Evolutionary conservation across 139 green algal genomes (phyloP), one percentile per base, ranked within the genome.

Genomic region (Chlorella sp.): DNA sequence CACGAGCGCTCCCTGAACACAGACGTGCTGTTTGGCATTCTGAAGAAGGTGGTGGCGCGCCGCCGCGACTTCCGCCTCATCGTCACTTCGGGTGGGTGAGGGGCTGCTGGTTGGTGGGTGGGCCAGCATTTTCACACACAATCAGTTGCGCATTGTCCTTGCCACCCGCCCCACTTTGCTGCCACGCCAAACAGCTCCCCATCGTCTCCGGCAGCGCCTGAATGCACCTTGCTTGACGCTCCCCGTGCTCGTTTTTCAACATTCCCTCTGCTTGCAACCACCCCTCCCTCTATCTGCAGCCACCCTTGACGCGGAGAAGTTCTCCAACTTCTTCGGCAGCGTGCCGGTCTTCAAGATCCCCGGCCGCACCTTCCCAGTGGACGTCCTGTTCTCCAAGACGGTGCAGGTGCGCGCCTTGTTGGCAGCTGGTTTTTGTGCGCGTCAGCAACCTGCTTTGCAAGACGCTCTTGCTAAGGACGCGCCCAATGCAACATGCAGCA

Each of bases 1-100:
- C 96, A 99, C 84, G 96, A 99, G 92, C 90, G 96, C n/a, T 95
- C 91, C 23, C 92, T 99, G n/a, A 93, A 96, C 86, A 96, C 95
- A 16, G 97, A 99, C 88, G 96, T 99, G 56, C 89, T 99, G 70
- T 99, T 99, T 83, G 97, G 97, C 79, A 96, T 99, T 79, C 89
- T 99, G 70, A 98, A 97, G 73, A 94, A 96, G 84, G 92, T 90
- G 74, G 93, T 97, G 57, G 92, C 94, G 7, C 74, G 88, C 67
- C 91, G 96, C 25, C 89, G 95, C 15, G 97, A 99, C 92, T 98
- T 99, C 91, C 92, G 93, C 79, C 95, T 99, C 51, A 98, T 99
- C 44, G 97, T 99, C 47, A 99, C 97, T 21, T 97, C 92, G 18
- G 76, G 76, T 82, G 57, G 4, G 76, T 20, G 47, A 1, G n/a